Evolutionary conservation across 129 eudicot genomes (phyloP).

Genomic region (Centaurea solstitialis): DNA sequence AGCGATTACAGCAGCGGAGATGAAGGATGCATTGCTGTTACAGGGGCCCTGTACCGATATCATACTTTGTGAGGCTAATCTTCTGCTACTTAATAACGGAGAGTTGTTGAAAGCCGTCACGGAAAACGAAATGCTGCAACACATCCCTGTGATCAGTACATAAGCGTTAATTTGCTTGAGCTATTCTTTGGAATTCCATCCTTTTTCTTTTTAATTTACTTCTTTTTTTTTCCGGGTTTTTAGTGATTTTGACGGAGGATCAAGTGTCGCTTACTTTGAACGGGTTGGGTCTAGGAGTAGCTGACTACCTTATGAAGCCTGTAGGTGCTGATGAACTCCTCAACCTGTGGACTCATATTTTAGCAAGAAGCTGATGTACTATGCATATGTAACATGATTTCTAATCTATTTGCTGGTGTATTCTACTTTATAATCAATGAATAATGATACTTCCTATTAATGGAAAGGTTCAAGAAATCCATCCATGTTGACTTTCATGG

Average conservation of each 20-base stretch:
- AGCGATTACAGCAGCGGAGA: conserved; percentile 40
- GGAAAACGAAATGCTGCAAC: conserved; percentile 31
- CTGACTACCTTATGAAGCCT: conserved; percentile 65
- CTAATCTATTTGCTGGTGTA: too few species aligned
- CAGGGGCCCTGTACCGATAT: conserved; percentile 39
- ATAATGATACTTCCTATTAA: neutral
- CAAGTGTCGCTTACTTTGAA: conserved; percentile 47
- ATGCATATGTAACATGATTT: too few species aligned
- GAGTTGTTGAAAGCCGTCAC: conserved; percentile 37
- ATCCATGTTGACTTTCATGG: neutral
- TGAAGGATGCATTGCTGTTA: conserved; percentile 37
- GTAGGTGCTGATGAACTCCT: conserved; percentile 35
- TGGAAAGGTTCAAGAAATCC: neutral
- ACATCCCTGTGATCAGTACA: conserved; percentile 60
- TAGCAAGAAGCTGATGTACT: neutral
- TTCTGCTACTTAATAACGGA: conserved; percentile 40
- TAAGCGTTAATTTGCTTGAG: neutral
- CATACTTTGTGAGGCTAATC: conserved; percentile 50
- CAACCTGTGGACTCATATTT: conserved; percentile 46
- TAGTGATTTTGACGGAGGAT: conserved; percentile 53
- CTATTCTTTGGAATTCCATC: neutral
- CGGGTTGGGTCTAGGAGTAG: conserved; percentile 58
- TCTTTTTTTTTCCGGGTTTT: neutral
- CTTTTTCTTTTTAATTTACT: neutral
- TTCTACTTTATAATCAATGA: neutral